Evolutionary conservation across 2,329 filamentous ascomycete species (phyloP), one percentile per base, ranked within the genome.

Genomic region (Penicillium polonicum): DNA sequence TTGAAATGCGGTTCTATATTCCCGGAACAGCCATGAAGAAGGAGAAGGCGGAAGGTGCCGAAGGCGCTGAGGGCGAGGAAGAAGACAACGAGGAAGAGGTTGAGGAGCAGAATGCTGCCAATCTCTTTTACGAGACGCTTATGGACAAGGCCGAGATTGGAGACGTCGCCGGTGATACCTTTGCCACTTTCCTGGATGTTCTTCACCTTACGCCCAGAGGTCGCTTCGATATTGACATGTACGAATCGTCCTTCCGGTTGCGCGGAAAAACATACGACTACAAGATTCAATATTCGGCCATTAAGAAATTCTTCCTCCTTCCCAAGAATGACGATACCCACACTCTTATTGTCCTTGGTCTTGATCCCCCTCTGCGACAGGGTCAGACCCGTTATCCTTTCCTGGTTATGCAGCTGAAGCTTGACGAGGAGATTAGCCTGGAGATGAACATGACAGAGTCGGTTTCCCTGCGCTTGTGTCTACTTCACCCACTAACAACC

Each of bases 201-300:
- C 82, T 99, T 52, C 95, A 99, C 80, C 89, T 99, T 71, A 99
- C 94, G 13, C 94, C 94, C 63, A 91, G 94, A 89, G 95, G 94
- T 75, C 93, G 94, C 66, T 99, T 99, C 83, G 94, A 97, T 75
- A 96, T 99, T 79, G 94, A 99, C 76, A 96, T 99, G 89, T 99
- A 99, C 83, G 94, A 97, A 76, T 88, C 87, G 17, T 97, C 94
- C 2, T 97, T 99, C 84, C 89, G 94, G 62, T 84, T 99, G 61
- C 93, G 94, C 65, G 94, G 94, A 70, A 99, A 99, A 80, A 99
- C 94, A 25, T 99, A 99, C 81, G 95, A 99, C 80, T 99, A 99
- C 86, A 99, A 99, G 84, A 97, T 99, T 65, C 92, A 97, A 75
- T 99, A 97, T 78, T 91, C 97, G 57, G 87, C 88, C 49, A 92